Evolutionary conservation across 495 filamentous ascomycete species (phyloP), one percentile per base, ranked within the genome.

Genomic region (Podospora pseudopauciseta): DNA sequence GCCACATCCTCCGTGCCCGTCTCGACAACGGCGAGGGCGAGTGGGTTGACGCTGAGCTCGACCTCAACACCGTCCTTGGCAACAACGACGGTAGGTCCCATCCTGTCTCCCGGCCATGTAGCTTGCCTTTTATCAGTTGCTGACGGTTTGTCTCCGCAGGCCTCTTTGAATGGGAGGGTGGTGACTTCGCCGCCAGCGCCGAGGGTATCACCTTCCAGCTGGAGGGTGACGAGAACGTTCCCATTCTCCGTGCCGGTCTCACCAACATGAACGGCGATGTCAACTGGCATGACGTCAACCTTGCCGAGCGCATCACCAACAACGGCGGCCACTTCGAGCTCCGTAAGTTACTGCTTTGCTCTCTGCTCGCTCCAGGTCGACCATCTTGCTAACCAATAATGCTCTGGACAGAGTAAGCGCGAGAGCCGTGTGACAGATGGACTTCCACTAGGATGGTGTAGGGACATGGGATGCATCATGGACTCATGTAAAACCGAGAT

Each of bases 151-250:
- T 49, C 9, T 49, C 15, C 13, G 9, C 65, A 86, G 84, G 84
- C 0, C 23, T 27, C 6, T 84, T 86, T 63, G 65, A 72, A 26
- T 86, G 84, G 84, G 81, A 73, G 3, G 82, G 78, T 11, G 54
- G 57, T 6, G 69, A 78, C 72, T 86, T 85, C 73, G 58, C 75
- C 18, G 56, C 72, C 4, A 78, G 70, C 30, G 81, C 84, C 56
- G 60, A 78, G n/a, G 60, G 78, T 4, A 75, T 85, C 62, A 57
- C 19, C 61, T 81, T 86, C 60, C 19, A 65, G 0, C 20, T 79
- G 5, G 83, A 86, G 70, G 82, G 82, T 5, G 80, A 72, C 15
- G 39, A 32, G 30, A 44, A 30, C 5, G 74, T 75, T 16, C 76
- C 76, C 32, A 30, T 78, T 27, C 76, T 79, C 44, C 77, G 75